A percentile compares a stretch with the other conserved stretches of the same genome.
Conservation (phyloP, 1,284 basidiomycete species). For the Tilletia indica region DNA sequence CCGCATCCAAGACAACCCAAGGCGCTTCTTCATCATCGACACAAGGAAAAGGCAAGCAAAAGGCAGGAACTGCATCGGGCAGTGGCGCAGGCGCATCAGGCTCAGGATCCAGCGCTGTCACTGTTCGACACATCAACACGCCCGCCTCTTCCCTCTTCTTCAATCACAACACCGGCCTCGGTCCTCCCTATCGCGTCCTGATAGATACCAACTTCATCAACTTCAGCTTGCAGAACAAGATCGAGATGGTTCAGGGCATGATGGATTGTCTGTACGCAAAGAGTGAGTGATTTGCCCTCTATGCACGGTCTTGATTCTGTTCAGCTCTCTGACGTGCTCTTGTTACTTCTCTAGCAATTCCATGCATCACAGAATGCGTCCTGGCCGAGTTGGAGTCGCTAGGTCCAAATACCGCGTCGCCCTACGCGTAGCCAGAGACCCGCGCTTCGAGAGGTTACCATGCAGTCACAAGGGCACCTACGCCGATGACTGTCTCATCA, state of each 20-base stretch:
- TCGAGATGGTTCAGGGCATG: slow-evolving; percentile 95
- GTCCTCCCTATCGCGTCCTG: slow-evolving; percentile 92
- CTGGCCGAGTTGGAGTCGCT: slow-evolving; percentile 97
- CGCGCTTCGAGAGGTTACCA: slow-evolving; percentile 86
- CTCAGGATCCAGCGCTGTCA: slow-evolving; percentile 22
- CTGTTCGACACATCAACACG: slow-evolving; percentile 38
- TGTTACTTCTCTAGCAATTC: slow-evolving; percentile 69
- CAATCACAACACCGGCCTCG: slow-evolving; percentile 90
- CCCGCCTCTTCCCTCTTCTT: slow-evolving; percentile 83
- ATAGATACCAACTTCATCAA: slow-evolving; percentile 99
- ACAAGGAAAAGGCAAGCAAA: slow-evolving; percentile 59
- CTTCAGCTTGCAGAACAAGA: slow-evolving; percentile 94
- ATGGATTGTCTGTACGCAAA: slow-evolving; percentile 99
- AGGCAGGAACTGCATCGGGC: slow-evolving; percentile 26
- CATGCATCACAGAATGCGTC: slow-evolving; percentile 97
- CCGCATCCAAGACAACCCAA: slow-evolving; percentile 54
- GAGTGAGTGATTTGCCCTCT: slow-evolving; percentile 64
- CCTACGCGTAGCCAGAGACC: slow-evolving; percentile 91
- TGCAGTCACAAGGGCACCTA: slow-evolving; percentile 95
- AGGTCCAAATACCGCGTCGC: slow-evolving; percentile 94
- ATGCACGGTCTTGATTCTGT: background rate
- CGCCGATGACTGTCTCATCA: slow-evolving; percentile 96
- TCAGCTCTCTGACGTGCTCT: background rate
- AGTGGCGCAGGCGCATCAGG: slow-evolving; percentile 17
- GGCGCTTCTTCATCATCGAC: slow-evolving; percentile 28